phyloP scores from a whole-genome alignment of 768 basidiomycete genomes.

The Pleurotus citrinopileatus region DNA sequence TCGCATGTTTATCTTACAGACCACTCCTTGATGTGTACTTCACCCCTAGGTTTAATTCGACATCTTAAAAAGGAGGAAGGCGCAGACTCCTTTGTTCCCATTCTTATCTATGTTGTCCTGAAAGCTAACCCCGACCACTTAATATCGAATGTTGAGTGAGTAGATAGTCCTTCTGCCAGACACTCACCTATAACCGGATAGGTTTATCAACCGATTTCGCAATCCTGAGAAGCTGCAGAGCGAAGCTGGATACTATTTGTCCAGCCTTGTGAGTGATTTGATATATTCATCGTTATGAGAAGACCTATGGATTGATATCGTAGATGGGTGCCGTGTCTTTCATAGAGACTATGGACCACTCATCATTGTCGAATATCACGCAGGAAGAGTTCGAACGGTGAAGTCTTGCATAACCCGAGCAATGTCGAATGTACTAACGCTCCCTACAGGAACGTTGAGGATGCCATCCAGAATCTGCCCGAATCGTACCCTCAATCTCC shows the following conservation, averaged over 20 bases:
- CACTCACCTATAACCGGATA: slow-evolving; percentile 24
- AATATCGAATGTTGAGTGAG: slow-evolving; percentile 93
- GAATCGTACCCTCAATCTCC: slow-evolving; percentile 19
- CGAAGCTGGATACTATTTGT: slow-evolving; percentile 96
- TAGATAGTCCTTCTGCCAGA: slow-evolving; percentile 7
- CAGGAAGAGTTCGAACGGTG: slow-evolving; percentile 91
- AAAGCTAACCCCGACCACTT: slow-evolving; percentile 93
- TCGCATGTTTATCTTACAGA: slow-evolving; percentile 11
- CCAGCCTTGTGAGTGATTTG: slow-evolving; percentile 70
- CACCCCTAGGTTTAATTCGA: slow-evolving; percentile 72
- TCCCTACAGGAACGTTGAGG: slow-evolving; percentile 46
- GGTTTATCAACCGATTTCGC: slow-evolving; percentile 94
- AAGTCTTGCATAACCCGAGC: slow-evolving; percentile 14
- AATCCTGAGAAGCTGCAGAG: slow-evolving; percentile 88
- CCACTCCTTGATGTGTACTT: slow-evolving; percentile 11
- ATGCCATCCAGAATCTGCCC: slow-evolving; percentile 48
- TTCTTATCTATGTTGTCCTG: slow-evolving; percentile 91
- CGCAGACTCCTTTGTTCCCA: slow-evolving; percentile 93
- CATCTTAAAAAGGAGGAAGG: slow-evolving; percentile 83
- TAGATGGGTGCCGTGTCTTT: slow-evolving; percentile 97
- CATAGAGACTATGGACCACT: slow-evolving; percentile 97
- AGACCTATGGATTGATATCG: not conserved
- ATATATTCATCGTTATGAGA: not conserved
- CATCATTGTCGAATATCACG: slow-evolving; percentile 89
- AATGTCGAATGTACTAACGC: not conserved